Evolutionary conservation across 139 green algal species (phyloP), one percentile per base, ranked within the genome.

Genomic region (Chlorella sp.): DNA sequence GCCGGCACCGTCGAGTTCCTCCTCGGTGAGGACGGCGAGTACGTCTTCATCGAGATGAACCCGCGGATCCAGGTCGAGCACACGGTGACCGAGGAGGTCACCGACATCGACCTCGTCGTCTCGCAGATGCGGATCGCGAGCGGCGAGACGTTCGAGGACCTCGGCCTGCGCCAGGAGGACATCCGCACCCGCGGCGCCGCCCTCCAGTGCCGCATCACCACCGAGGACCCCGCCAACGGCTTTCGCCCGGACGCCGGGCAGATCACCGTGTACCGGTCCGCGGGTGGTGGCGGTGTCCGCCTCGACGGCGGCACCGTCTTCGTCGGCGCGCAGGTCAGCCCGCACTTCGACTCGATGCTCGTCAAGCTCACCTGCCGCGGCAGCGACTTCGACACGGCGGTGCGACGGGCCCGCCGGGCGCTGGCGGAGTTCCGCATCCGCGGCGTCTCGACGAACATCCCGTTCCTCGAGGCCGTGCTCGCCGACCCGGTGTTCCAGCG

Each of bases 21-120:
- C n/a, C n/a, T n/a, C n/a, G n/a, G n/a, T n/a, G n/a, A n/a, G n/a
- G n/a, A n/a, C n/a, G n/a, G n/a, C n/a, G n/a, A n/a, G n/a, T n/a
- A n/a, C n/a, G n/a, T n/a, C n/a, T n/a, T n/a, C n/a, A n/a, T n/a
- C n/a, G n/a, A n/a, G n/a, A n/a, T n/a, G n/a, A n/a, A n/a, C n/a
- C n/a, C n/a, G n/a, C n/a, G n/a, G n/a, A n/a, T 42, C n/a, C 90
- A 97, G 88, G 94, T 98, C 59, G 94, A 98, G 89, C 94, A 98
- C 86, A 96, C 94, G 1, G 86, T 97, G 33, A 98, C 94, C 1
- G 95, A 98, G 87, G 93, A 97, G 85, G 83, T 98, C 59, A 97
- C 91, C 2, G 89, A 89, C 24, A 75, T 98, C 2, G 94, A 98
- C 80, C 84, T 98, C 32, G 90, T 96, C 60, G 86, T 94, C 80